Evolutionary conservation across 2,329 filamentous ascomycete species (phyloP), one percentile per base, ranked within the genome.

Genomic region (Fusarium ambrosium): DNA sequence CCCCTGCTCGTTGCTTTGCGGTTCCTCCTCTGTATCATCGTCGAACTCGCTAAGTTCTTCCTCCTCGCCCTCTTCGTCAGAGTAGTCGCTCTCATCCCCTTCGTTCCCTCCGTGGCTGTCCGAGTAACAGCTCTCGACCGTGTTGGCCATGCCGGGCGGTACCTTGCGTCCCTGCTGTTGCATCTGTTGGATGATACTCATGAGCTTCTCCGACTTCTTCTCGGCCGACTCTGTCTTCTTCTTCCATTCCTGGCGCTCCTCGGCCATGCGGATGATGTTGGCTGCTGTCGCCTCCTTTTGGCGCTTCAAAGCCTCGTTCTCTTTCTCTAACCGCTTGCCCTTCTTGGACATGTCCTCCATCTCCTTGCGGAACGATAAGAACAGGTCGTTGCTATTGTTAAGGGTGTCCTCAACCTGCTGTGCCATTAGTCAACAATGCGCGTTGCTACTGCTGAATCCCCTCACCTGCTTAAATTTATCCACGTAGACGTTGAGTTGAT

Each of bases 331-430:
- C 29, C 95, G 92, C 84, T 98, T 98, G 7, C 96, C 98, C 86
- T 98, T 98, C 86, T 98, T 98, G 1, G 95, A 98, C 95, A 98
- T 98, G 81, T 98, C 97, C 85, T 98, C 97, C 95, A 98, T 98
- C 85, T 98, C 97, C 86, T 98, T 98, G 64, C 96, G 91, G 85
- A 98, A 98, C 1, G 97, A 98, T 77, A 98, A 87, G 84, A 98
- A 98, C 64, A 98, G 87, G 82, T 98, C 97, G 86, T 98, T 98
- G 84, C 95, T 98, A 82, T 98, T 98, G 85, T 98, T 98, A 62
- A 98, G 89, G 41, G 96, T 98, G 85, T 98, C 97, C 89, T 98
- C 96, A 82, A 98, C 96, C 96, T 98, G 77, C 71, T 74, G 70
- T 71, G 70, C 64, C 72, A 74, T 77, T 78, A 79, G 76, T 78